Percentiles rank a stretch among this genome's conserved stretches.
Evolutionary conservation across 306 rosid genomes (phyloP).

Genomic region (Arachis hypogaea): DNA sequence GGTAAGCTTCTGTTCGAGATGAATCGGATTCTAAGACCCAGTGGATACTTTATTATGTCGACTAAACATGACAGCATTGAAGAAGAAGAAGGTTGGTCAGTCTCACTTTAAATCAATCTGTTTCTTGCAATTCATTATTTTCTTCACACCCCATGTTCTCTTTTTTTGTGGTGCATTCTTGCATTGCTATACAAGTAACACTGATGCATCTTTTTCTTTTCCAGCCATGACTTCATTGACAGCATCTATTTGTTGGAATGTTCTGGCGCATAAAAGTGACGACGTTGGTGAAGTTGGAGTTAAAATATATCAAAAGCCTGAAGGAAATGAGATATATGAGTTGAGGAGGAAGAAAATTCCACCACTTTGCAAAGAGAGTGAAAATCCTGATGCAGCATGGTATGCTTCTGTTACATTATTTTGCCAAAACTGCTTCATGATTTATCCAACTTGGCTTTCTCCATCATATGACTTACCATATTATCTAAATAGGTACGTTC

Average conservation of each 20-base stretch:
- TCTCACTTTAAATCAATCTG: slow-evolving; percentile 12
- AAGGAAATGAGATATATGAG: slow-evolving; percentile 74
- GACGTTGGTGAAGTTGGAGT: slow-evolving; percentile 85
- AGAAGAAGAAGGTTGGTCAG: slow-evolving; percentile 87
- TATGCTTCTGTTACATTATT: slow-evolving; percentile 46
- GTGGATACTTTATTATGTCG: slow-evolving; percentile 90
- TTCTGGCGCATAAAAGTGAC: slow-evolving; percentile 92
- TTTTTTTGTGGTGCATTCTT: not conserved
- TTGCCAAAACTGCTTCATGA: slow-evolving; percentile 32
- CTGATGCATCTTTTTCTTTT: slow-evolving; percentile 43
- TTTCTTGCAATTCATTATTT: slow-evolving; percentile 6
- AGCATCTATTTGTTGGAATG: slow-evolving; percentile 89
- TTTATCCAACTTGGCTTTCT: slow-evolving; percentile 6
- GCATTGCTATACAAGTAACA: slow-evolving; percentile 13
- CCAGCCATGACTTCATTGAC: slow-evolving; percentile 75
- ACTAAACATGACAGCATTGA: slow-evolving; percentile 78
- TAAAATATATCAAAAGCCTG: slow-evolving; percentile 91
- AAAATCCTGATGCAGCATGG: slow-evolving; percentile 95
- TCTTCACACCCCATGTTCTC: not conserved
- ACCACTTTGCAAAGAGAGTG: slow-evolving; percentile 86
- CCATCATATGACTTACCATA: slow-evolving; percentile 11
- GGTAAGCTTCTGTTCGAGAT: slow-evolving; percentile 92
- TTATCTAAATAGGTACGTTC: slow-evolving; percentile 66
- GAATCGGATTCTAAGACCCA: slow-evolving; percentile 83
- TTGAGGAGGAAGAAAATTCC: slow-evolving; percentile 87